Conservation (phyloP, 2,329 filamentous ascomycete genomes). For the Trichoderma semiorbis region DNA sequence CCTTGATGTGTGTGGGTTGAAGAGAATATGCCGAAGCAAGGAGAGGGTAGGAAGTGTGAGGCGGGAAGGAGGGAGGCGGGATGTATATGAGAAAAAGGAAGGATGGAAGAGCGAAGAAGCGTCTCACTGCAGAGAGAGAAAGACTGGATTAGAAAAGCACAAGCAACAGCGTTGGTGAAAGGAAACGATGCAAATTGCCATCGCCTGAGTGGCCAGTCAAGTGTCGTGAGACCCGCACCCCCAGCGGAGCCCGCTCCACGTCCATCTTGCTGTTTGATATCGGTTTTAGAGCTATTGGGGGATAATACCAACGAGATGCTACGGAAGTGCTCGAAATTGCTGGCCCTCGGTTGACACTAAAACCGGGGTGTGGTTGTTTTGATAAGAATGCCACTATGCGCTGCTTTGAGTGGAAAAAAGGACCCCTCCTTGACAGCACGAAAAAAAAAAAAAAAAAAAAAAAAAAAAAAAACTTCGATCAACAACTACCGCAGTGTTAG, state of each 20-base stretch:
- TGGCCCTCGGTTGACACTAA: neutral
- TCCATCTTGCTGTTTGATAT: slow-evolving; percentile 1
- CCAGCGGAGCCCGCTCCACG: slow-evolving; percentile 12
- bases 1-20: slow-evolving; percentile 2
- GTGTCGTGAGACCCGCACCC: slow-evolving; percentile 10
- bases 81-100: slow-evolving; percentile 3
- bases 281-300: neutral
- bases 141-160: neutral
- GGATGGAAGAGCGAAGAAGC: slow-evolving; percentile 18
- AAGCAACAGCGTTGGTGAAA: neutral
- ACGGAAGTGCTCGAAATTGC: neutral
- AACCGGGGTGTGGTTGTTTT: neutral
- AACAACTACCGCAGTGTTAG: neutral
- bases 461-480: neutral
- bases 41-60: neutral
- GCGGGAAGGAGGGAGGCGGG: neutral
- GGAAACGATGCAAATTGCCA: slow-evolving; percentile 22
- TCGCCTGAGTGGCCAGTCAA: slow-evolving; percentile 19
- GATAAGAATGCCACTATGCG: neutral
- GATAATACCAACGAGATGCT: neutral
- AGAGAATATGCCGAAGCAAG: neutral
- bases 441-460: neutral
- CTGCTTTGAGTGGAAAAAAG: neutral
- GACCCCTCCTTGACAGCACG: neutral
- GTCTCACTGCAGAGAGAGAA: neutral